Base-by-base conservation (phyloP, 495 filamentous ascomycete genomes). In the Neurospora intermedia region DNA sequence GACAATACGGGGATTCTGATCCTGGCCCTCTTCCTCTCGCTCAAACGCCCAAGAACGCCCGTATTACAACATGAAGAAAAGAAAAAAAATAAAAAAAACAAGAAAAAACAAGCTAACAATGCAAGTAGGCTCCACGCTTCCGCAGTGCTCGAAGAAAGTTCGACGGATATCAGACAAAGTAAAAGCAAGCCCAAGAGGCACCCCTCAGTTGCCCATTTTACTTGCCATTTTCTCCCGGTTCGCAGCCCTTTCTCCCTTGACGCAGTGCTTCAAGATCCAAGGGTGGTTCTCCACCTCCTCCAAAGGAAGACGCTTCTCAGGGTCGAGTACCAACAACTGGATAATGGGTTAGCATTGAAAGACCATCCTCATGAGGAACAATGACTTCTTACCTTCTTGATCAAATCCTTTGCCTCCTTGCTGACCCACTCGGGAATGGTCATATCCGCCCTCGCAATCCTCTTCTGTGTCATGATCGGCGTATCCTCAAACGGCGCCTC, bases 401-500 rank as follows among this genome's bases (percentile, higher is more conserved):
- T 98, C 70, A 99, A 81, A 81, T 99, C 94, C 80, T 86, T 92
- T 38, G 95, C 96, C 80, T 99, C 96, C 6, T 92, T 84, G 78
- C 93, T 97, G 69, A 99, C 92, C 76, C 94, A 98, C 7, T 87
- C 90, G 3, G 96, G 96, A 20, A 98, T 90, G 0, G 91, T 90
- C 93, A 98, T 98, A 79, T 99, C 96, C 16, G 91, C 93, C 76
- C 92, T 84, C 16, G 91, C 88, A 81, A 99, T 99, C 75, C 94
- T 87, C 76, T 93, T 87, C 75, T 98, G 94, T 20, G 96, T 99
- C 93, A 98, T 97, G 69, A 94, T 88, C 15, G 93, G 93, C 27
- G 92, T 94, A 78, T 99, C 96, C 78, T 99, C 96, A 79, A 99
- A 99, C 42, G 96, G 96, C 43, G 96, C 94, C 82, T 97, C 93